Percentiles rank a stretch among this genome's conserved stretches.
phyloP scores from a whole-genome alignment of 768 basidiomycete species.

The Asterophora lycoperdoides region DNA sequence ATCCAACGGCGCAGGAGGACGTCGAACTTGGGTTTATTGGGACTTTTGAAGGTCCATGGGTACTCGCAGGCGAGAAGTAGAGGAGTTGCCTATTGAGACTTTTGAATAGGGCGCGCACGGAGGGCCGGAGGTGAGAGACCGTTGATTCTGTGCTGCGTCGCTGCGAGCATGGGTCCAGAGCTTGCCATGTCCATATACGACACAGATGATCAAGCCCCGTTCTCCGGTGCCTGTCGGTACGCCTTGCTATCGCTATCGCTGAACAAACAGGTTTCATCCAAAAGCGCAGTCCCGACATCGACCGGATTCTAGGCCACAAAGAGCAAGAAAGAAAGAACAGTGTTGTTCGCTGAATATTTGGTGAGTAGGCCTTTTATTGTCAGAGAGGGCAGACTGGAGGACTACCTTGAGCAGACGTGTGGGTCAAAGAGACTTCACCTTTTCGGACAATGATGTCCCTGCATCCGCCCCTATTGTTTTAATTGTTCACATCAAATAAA shows the following conservation, averaged over 20 bases:
- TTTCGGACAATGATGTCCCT: constrained; percentile 1
- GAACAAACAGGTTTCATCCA: too few relatives aligned
- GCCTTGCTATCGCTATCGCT: too few relatives aligned
- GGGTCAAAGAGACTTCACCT: too few relatives aligned
- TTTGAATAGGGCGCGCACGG: constrained; percentile 61
- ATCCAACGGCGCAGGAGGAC: constrained; percentile 62
- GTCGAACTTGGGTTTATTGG: constrained; percentile 64
- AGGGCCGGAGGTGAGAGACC: constrained; percentile 18
- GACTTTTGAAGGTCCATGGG: constrained; percentile 65
- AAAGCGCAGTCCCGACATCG: too few relatives aligned
- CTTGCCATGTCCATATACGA: constrained; percentile 14
- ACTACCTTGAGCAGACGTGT: too few relatives aligned
- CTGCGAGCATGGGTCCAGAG: constrained; percentile 10
- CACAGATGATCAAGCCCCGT: too few relatives aligned
- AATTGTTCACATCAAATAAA: constrained; percentile 15
- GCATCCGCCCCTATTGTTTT: constrained; percentile 2
- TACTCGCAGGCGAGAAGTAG: constrained; percentile 77
- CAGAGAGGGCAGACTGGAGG: too few relatives aligned
- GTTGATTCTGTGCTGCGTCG: constrained; percentile 14
- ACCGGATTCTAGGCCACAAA: not conserved
- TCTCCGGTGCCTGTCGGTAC: too few relatives aligned
- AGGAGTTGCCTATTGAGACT: constrained; percentile 80
- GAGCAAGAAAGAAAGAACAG: not conserved
- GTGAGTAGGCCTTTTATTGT: not conserved
- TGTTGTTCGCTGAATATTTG: not conserved